Conservation (phyloP, 495 filamentous ascomycete species). For the Hypoxylon subgilvum region DNA sequence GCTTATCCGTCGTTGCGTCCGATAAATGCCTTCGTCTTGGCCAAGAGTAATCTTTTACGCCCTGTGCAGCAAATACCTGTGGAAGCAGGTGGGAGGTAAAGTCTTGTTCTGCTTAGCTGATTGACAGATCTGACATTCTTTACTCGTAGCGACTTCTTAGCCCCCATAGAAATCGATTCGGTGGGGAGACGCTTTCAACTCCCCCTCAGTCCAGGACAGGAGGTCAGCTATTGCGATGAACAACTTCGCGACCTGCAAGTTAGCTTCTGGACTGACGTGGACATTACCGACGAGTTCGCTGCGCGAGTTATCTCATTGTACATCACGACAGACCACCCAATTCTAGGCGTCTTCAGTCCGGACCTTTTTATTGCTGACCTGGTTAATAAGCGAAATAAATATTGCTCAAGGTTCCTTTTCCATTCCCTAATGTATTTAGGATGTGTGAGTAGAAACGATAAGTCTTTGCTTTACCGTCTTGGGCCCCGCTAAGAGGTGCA, state of each 20-base stretch:
- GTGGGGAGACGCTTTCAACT: conserved; percentile 11
- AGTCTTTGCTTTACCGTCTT: no score
- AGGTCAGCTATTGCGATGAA: conserved; percentile 30
- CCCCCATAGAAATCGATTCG: neutral
- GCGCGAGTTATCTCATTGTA: conserved; percentile 36
- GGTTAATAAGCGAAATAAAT: conserved; percentile 14
- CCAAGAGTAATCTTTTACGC: conserved; percentile 17
- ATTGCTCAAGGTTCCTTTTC: conserved; percentile 36
- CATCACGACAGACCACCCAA: conserved; percentile 38
- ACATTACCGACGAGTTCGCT: conserved; percentile 20
- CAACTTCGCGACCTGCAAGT: conserved; percentile 30
- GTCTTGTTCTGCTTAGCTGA: neutral
- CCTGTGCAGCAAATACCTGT: neutral
- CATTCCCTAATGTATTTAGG: conserved; percentile 34
- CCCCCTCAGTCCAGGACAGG: conserved; percentile 1
- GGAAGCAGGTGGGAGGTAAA: neutral
- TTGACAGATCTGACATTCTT: no score
- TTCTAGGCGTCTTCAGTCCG: conserved; percentile 30
- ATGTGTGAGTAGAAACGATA: conserved; percentile 31
- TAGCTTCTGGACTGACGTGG: conserved; percentile 27
- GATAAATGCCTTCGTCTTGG: conserved; percentile 5
- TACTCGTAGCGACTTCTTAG: neutral
- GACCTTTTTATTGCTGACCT: conserved; percentile 35
- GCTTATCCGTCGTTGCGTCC: conserved; percentile 8
- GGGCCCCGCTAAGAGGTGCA: neutral